Evolutionary conservation across 176 grass and related monocot genomes (phyloP), one percentile per base, ranked within the genome.

Genomic region (Bromus sterilis): DNA sequence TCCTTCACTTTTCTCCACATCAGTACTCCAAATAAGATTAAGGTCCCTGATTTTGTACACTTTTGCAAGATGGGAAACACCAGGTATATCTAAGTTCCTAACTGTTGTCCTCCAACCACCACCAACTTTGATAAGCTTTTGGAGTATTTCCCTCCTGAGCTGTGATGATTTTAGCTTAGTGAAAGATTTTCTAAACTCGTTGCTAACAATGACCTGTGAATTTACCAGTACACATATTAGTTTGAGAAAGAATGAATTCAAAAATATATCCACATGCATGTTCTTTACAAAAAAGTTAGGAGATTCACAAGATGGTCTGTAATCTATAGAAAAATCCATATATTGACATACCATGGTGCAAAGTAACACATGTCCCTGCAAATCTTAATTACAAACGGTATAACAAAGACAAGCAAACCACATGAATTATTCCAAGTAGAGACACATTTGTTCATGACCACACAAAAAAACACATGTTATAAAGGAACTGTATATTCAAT

Each of bases 121-220:
- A 46, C 91, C 87, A 81, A 97, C 89, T 80, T 69, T 91, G 42
- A 88, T 24, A 76, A 97, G 87, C 82, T 90, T 85, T 41, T 88
- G 81, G 3, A 97, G 78, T 15, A 91, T 56, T 80, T 87, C 83
- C 75, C 31, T 87, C 67, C 85, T 84, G 36, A 84, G 48, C 12
- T 55, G 75, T 4, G 37, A 66, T 43, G 87, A 89, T 78, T 84
- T 97, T 40, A 97, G 26, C 64, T 85, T 91, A 15, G 36, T n/a
- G 24, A 94, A 97, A 63, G 91, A 91, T 70, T 74, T 94, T 56
- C 84, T 89, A 51, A 97, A 94, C 33, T 91, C 89, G 21, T 97
- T 87, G 46, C 94, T 97, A 20, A 97, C 65, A 70, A 94, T 40
- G 5, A 97, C 84, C 94, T 97, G 79, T 66, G 28, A 69, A 34